Conservation (phyloP, 1,284 basidiomycete genomes). For the Lignosus rhinocerotis region DNA sequence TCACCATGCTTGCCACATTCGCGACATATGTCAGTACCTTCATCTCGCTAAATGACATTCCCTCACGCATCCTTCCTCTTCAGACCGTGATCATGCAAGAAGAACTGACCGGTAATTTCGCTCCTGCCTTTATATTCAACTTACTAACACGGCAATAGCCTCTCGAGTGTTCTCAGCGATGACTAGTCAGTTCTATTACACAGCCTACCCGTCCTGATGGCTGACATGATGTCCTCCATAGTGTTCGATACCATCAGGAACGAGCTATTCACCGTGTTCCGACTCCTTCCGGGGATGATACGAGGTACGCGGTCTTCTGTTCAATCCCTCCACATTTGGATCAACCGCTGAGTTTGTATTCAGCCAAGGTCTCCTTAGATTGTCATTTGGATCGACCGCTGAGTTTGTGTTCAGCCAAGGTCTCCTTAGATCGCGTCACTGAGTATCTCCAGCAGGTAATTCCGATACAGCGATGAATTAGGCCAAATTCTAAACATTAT, state of each 20-base stretch:
- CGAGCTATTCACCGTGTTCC: conserved; percentile 12
- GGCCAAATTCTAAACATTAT: background rate
- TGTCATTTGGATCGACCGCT: too few species aligned
- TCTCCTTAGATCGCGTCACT: conserved; percentile 46
- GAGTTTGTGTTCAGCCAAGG: conserved; percentile 30
- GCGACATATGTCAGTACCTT: conserved; percentile 43
- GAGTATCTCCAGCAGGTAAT: conserved; percentile 40
- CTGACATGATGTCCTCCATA: too few species aligned
- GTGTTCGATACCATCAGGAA: too few species aligned
- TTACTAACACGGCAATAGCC: conserved; percentile 22
- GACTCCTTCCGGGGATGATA: background rate
- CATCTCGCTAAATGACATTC: background rate
- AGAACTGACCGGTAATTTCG: conserved; percentile 27
- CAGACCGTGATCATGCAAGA: conserved; percentile 34
- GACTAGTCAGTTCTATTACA: conserved; percentile 32
- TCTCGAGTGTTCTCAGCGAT: conserved; percentile 38
- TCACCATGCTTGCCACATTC: conserved; percentile 68
- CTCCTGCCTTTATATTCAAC: conserved; percentile 10
- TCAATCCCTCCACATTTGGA: too few species aligned
- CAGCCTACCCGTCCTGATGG: too few species aligned
- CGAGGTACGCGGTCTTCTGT: too few species aligned
- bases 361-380: conserved; percentile 44
- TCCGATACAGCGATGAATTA: background rate
- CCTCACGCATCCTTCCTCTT: background rate
- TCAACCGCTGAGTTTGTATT: too few species aligned